Evolutionary conservation across 495 filamentous ascomycete genomes (phyloP), one percentile per base, ranked within the genome.

Genomic region (Penicillium goetzii): DNA sequence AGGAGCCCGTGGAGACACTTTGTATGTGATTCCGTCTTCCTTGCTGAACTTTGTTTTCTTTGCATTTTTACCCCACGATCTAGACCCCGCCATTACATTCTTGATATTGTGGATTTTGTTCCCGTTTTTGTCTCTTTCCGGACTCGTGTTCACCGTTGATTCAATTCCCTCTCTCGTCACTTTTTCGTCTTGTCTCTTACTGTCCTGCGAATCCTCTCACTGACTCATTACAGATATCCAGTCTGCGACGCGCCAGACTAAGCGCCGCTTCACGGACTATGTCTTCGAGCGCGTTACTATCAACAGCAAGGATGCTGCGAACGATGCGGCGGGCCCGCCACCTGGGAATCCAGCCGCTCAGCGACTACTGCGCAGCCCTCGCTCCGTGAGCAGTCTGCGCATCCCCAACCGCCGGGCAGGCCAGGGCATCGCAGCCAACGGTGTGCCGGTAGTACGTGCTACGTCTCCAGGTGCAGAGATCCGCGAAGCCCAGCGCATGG

Each of bases 1-100:
- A 86, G 62, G 84, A 85, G 25, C 83, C 84, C 7, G 78, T 85
- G 14, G 83, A 86, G 49, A 79, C 80, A 33, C 72, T 86, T 60
- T 86, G 83, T 86, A 81, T 64, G 81, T 70, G 40, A 58, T 36
- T 26, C 51, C 51, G 25, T 41, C 15, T 43, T 51, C 17, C 47
- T 32, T 50, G 41, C 40, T 56, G 23, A 28, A 58, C 63, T 26
- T 58, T 62, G 33, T 60, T 58, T 52, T 66, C 60, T 51, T 67
- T 2, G 15, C 62, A 61, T 54, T 67, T 40, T 14, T 61, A 58
- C 64, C 66, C 68, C 67, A 62, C 66, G 56, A 63, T 68, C 49
- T 68, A 66, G 21, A 65, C 62, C 68, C 62, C 58, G 55, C 58
- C 51, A 61, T 41, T 21, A 38, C 30, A 32, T 34, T 36, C 30